A percentile compares a stretch with the other conserved stretches of the same genome.
Conservation (phyloP, 2,329 filamentous ascomycete genomes). For the Pyrenophora tritici-repentis region DNA sequence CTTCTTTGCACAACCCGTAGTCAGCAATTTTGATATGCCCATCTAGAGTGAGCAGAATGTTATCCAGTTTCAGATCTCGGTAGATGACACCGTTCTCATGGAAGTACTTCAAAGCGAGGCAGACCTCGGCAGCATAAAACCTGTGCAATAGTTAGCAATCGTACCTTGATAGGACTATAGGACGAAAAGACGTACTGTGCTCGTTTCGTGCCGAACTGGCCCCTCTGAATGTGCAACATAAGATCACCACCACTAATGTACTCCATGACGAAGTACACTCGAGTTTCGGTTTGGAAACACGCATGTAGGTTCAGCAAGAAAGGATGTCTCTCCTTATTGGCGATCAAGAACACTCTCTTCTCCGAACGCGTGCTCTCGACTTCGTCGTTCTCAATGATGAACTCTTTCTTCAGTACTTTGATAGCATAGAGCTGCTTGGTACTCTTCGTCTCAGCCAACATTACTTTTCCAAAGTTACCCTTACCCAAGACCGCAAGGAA, state of each 20-base stretch:
- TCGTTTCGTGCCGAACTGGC: slow-evolving; percentile 92
- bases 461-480: slow-evolving; percentile 99
- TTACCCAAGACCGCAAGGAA: slow-evolving; percentile 98
- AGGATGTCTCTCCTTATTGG: slow-evolving; percentile 94
- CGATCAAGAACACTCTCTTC: slow-evolving; percentile 95
- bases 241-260: slow-evolving; percentile 98
- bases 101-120: slow-evolving; percentile 97
- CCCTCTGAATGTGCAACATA: slow-evolving; percentile 98
- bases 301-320: slow-evolving; percentile 95
- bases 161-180: too few species aligned
- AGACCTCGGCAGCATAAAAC: slow-evolving; percentile 97
- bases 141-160: slow-evolving; percentile 51
- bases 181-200: slow-evolving; percentile 78
- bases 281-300: slow-evolving; percentile 98
- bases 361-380: slow-evolving; percentile 97
- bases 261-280: slow-evolving; percentile 99
- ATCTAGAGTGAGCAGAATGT: slow-evolving; percentile 92
- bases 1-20: slow-evolving; percentile 98
- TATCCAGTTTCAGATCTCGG: slow-evolving; percentile 77
- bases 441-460: slow-evolving; percentile 96
- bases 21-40: slow-evolving; percentile 99
- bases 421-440: slow-evolving; percentile 94
- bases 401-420: slow-evolving; percentile 99
- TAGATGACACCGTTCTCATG: slow-evolving; percentile 99
- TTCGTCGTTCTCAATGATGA: slow-evolving; percentile 99